Conservation (phyloP, 306 rosid species). For the Cucumis cinereus region DNA sequence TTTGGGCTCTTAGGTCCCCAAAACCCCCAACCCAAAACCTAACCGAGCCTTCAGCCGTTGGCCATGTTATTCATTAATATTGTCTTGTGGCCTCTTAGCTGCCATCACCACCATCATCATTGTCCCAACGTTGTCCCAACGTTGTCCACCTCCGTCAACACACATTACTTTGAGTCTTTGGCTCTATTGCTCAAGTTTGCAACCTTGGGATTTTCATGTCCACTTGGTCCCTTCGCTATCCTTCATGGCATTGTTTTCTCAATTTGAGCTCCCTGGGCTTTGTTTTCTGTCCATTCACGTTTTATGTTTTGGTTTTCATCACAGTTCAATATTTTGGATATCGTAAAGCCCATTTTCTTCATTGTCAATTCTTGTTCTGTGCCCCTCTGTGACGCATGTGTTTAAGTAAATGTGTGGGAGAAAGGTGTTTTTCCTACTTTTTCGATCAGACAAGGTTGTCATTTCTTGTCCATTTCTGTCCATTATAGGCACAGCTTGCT, state of each 20-base stretch:
- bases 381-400: background rate
- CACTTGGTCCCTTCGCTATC: background rate
- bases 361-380: no score
- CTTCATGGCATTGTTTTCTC: background rate
- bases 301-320: background rate
- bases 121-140: background rate
- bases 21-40: background rate
- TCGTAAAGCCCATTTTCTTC: background rate
- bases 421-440: background rate
- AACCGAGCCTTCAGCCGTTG: background rate
- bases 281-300: background rate
- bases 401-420: background rate
- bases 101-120: background rate
- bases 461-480: background rate
- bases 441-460: background rate
- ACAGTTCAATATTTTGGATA: background rate
- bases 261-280: background rate
- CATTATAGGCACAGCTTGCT: background rate
- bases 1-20: background rate
- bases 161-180: background rate
- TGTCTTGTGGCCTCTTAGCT: background rate
- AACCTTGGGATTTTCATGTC: background rate
- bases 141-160: background rate
- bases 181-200: background rate
- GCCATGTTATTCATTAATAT: background rate